Percentiles rank a stretch among this genome's conserved stretches.
phyloP scores from a whole-genome alignment of 805 yeast species.

The Yarrowia divulgata region DNA sequence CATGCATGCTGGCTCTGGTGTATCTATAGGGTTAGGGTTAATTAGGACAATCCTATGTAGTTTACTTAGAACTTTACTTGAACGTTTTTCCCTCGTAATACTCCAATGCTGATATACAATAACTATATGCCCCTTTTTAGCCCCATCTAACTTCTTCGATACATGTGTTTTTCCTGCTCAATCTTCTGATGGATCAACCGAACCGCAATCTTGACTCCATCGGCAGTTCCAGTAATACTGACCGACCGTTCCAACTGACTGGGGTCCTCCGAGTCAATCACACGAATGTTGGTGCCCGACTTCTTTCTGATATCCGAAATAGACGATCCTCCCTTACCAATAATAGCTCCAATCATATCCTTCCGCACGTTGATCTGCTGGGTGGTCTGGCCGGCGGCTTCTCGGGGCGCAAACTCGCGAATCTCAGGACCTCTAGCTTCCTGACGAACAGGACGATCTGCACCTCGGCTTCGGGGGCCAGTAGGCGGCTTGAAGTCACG shows the following conservation, averaged over 20 bases:
- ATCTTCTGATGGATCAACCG: slow-evolving; percentile 46
- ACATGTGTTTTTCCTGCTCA: slow-evolving; percentile 47
- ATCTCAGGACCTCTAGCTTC: slow-evolving; percentile 23
- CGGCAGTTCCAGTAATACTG: slow-evolving; percentile 45
- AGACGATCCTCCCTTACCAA: slow-evolving; percentile 86
- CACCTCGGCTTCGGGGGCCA: slow-evolving; percentile 24
- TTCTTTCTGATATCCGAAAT: slow-evolving; percentile 77
- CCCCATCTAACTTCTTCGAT: slow-evolving; percentile 21
- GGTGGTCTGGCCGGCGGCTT: slow-evolving; percentile 49
- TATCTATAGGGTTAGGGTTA: neutral
- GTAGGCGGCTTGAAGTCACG: slow-evolving; percentile 19
- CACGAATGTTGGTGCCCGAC: slow-evolving; percentile 77
- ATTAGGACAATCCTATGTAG: neutral
- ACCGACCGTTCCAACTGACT: slow-evolving; percentile 46
- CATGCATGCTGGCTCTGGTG: slow-evolving; percentile 1
- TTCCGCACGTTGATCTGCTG: slow-evolving; percentile 81
- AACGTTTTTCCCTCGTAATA: neutral
- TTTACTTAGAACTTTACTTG: neutral
- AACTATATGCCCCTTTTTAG: slow-evolving; percentile 3
- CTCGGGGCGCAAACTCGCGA: slow-evolving; percentile 37
- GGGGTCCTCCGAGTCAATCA: slow-evolving; percentile 55
- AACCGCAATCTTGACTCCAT: slow-evolving; percentile 47
- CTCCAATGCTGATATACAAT: slow-evolving; percentile 17
- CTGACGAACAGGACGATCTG: slow-evolving; percentile 39
- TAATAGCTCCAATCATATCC: slow-evolving; percentile 79